Conservation (phyloP, 768 basidiomycete genomes). For the Lentinula guzmanii region DNA sequence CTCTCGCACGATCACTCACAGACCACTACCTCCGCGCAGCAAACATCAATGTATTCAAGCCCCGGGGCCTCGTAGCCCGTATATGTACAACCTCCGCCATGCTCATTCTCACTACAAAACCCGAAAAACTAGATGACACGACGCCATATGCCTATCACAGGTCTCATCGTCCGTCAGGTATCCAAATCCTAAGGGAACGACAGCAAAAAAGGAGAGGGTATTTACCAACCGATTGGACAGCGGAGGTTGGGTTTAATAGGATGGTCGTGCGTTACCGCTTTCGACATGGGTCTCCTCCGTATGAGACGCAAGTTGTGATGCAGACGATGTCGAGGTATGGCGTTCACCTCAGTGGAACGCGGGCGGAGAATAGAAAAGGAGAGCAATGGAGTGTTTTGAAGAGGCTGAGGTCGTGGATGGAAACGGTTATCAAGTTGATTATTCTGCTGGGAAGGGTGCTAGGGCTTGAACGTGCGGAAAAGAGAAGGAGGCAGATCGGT, state of each 20-base stretch:
- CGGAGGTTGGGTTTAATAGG: not conserved
- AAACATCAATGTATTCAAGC: slow-evolving; percentile 16
- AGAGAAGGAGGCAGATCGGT: not conserved
- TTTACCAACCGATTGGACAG: not conserved
- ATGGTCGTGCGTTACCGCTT: not conserved
- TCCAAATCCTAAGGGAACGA: not conserved
- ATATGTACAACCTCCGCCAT: slow-evolving; percentile 17
- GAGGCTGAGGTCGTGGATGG: not conserved
- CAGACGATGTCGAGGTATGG: not conserved
- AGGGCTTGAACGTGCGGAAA: slow-evolving; percentile 2
- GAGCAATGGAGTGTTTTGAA: not conserved
- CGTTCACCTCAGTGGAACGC: not conserved
- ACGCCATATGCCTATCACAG: not conserved
- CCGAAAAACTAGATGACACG: not conserved
- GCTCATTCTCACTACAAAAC: slow-evolving; percentile 11
- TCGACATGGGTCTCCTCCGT: not conserved
- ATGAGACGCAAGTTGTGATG: not conserved
- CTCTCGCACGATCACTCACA: slow-evolving; percentile 17
- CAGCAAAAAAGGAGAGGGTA: not conserved
- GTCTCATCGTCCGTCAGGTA: not conserved
- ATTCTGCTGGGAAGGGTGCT: not conserved
- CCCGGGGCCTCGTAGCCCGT: slow-evolving; percentile 18
- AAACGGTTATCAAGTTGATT: not conserved
- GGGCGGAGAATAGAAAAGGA: not conserved
- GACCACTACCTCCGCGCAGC: slow-evolving; percentile 19